Percentiles rank a stretch among this genome's conserved stretches.
Conservation (phyloP, 2,329 filamentous ascomycete species). For the Colletotrichum viniferum region DNA sequence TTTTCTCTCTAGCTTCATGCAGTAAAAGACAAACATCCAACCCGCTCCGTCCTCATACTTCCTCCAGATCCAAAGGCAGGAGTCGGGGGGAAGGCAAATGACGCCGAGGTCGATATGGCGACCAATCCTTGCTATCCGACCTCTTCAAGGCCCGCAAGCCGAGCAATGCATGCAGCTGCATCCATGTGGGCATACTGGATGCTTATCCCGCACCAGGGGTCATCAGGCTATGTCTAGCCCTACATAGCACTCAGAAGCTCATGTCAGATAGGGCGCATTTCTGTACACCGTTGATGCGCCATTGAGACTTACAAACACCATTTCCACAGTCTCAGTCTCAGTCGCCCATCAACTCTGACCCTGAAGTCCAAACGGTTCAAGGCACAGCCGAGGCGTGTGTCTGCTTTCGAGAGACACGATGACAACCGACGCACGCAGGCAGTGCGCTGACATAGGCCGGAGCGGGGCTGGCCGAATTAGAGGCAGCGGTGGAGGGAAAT, state of each 20-base stretch:
- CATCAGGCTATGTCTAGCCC: conserved; percentile 1
- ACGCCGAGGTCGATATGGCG: neutral
- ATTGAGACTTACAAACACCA: neutral
- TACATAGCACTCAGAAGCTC: neutral
- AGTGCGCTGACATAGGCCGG: neutral
- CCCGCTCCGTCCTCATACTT: neutral
- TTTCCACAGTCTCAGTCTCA: neutral
- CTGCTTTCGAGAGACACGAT: neutral
- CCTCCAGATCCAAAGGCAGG: neutral
- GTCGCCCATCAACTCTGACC: neutral
- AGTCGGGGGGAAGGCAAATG: neutral
- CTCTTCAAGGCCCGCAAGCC: neutral
- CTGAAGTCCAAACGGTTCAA: neutral
- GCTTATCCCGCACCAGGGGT: neutral
- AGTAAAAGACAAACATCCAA: neutral
- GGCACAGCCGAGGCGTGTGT: neutral
- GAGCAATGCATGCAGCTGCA: conserved; percentile 11
- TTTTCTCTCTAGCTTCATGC: conserved; percentile 6
- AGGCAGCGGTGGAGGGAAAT: neutral
- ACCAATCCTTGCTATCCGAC: neutral
- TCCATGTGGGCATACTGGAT: neutral
- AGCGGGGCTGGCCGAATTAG: neutral
- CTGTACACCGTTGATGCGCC: conserved; percentile 1
- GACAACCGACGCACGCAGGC: neutral
- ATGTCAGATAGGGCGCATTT: neutral